These are phyloP conservation scores for Corymbia citriodora DNA, from an alignment of 441 rosid genomes.

Conservation along the genomic window DNA sequence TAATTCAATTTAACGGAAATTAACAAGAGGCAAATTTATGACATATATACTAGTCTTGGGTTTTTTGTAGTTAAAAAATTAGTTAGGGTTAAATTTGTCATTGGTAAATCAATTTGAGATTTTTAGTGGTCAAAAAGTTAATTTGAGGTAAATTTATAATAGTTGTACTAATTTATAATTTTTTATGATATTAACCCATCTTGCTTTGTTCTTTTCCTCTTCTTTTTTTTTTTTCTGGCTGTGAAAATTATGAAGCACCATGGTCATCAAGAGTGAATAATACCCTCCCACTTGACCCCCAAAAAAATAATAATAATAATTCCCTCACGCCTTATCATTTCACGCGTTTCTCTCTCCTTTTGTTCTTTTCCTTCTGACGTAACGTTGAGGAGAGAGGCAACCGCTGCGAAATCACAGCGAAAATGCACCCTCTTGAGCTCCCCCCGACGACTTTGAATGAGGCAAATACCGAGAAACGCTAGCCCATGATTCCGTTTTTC, in stretches of 20 bases:
- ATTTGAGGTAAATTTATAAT: no score
- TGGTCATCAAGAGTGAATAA: neutral
- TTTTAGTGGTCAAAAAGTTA: no score
- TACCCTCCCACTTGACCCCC: no score
- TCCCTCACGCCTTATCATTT: neutral
- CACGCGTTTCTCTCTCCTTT: neutral
- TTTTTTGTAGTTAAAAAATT: no score
- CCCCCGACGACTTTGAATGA: neutral
- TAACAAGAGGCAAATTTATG: no score
- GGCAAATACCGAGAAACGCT: neutral
- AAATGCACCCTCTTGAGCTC: neutral
- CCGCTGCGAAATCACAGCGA: neutral
- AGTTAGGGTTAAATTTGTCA: no score
- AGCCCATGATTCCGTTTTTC: neutral
- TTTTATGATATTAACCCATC: no score
- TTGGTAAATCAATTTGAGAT: no score
- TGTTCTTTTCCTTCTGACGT: neutral
- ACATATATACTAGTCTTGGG: no score
- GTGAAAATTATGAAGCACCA: neutral
- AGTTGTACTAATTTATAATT: no score
- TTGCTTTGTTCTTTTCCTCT: neutral
- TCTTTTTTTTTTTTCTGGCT: neutral
- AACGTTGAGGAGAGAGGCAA: neutral
- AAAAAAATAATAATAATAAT: no score
- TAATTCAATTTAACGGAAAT: no score